Evolutionary conservation across 2,329 filamentous ascomycete genomes (phyloP), one percentile per base, ranked within the genome.

Genomic region (Penicillium sp.): DNA sequence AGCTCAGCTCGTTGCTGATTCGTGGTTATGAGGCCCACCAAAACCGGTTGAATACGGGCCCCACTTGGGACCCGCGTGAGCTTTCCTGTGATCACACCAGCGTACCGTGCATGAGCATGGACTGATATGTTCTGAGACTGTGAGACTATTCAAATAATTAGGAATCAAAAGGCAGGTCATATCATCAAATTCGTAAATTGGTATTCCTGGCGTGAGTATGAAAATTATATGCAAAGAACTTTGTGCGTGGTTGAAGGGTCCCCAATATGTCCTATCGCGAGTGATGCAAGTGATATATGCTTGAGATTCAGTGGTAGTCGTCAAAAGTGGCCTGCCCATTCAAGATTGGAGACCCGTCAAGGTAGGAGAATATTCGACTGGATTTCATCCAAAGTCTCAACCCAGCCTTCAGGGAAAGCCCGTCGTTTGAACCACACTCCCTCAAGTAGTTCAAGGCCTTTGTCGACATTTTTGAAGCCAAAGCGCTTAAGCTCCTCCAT

Each of bases 331-430:
- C 15, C n/a, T 37, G 33, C 4, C 33, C 8, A 6, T 33, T 37
- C 33, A 18, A 37, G 6, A 18, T n/a, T 37, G 33, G 9, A 6
- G 33, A 11, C 18, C 12, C 18, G 27, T 65, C 41, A 72, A 4
- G 69, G 69, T 26, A 72, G 59, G 12, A 71, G 65, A 40, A 72
- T 69, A 35, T 68, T 67, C 2, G 69, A 67, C 40, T 69, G 68
- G 11, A 71, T 60, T 42, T 72, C 69, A 27, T 71, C 65, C 62
- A 72, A 63, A 2, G 63, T 68, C 35, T 69, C 65, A 2, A 65
- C 60, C 69, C 69, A 72, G 6, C 68, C 69, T 12, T 67, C 63
- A 6, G 69, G 69, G 46, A 71, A 72, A 3, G 67, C 56, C 15
- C 67, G 68, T 49, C 65, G 65, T 45, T 70, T 70, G 53, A 71